phyloP scores from a whole-genome alignment of 1,284 basidiomycete genomes.

The Golubevia sp. region DNA sequence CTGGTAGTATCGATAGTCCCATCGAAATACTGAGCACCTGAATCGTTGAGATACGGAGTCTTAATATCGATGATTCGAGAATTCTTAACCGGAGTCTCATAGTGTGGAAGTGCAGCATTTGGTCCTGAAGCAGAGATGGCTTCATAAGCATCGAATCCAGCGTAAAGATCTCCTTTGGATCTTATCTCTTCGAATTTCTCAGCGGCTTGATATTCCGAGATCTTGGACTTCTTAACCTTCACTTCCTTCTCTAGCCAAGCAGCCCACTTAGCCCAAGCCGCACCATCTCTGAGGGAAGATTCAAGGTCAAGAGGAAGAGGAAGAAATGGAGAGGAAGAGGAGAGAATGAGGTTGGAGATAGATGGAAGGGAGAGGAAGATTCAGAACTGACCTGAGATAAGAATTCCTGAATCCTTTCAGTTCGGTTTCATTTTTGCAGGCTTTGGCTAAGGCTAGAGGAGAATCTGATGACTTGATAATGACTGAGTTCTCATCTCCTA shows the following conservation, averaged over 20 bases:
- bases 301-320: no score
- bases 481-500: conserved; percentile 19
- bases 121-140: conserved; percentile 47
- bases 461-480: conserved; percentile 4
- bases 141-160: conserved; percentile 49
- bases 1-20: conserved; percentile 57
- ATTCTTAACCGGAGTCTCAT: conserved; percentile 45
- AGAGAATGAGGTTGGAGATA: no score
- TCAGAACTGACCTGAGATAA: no score
- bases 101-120: conserved; percentile 55
- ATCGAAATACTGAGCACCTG: conserved; percentile 50
- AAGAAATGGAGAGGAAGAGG: no score
- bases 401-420: conserved; percentile 40
- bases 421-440: conserved; percentile 49
- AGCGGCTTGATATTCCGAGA: conserved; percentile 46
- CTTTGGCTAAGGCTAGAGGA: conserved; percentile 43
- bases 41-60: conserved; percentile 51
- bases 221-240: conserved; percentile 14
- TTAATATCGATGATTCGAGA: conserved; percentile 35
- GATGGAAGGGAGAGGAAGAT: no score
- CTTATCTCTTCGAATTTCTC: conserved; percentile 28
- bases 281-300: conserved; percentile 57
- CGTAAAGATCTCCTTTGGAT: conserved; percentile 27
- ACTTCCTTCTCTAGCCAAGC: conserved; percentile 55
- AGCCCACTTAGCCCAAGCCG: conserved; percentile 53